Evolutionary conservation across 139 green algal species (phyloP).

Genomic region (Edaphochlamys debaryana): DNA sequence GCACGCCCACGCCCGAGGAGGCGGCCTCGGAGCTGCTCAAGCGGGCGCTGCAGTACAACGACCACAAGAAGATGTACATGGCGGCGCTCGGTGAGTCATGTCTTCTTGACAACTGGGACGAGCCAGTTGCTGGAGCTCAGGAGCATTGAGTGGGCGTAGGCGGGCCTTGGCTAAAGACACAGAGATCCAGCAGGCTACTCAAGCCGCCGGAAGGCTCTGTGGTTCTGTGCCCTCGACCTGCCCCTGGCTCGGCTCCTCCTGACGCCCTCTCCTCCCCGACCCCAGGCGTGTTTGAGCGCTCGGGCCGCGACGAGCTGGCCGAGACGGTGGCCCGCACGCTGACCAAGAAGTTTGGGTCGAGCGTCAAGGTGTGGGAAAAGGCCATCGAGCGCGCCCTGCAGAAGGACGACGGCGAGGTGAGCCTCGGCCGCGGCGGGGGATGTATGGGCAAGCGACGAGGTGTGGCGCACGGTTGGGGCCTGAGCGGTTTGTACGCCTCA

Average conservation of each 20-base stretch:
- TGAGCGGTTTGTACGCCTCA: too few relatives aligned
- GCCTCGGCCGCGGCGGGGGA: background rate
- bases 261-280: too few relatives aligned
- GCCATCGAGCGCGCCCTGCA: constrained; percentile 68
- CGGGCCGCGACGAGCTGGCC: constrained; percentile 58
- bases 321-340: constrained; percentile 76
- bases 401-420: constrained; percentile 33
- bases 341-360: constrained; percentile 86
- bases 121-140: too few relatives aligned
- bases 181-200: too few relatives aligned
- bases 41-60: constrained; percentile 76
- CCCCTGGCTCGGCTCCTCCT: too few relatives aligned
- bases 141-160: too few relatives aligned
- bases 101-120: too few relatives aligned
- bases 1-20: constrained; percentile 75
- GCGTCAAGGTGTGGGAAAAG: constrained; percentile 88
- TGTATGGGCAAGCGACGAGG: background rate
- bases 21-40: constrained; percentile 83
- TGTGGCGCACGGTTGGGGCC: too few relatives aligned
- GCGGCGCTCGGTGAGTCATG: constrained; percentile 37
- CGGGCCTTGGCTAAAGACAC: too few relatives aligned
- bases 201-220: too few relatives aligned
- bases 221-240: too few relatives aligned
- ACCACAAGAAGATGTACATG: constrained; percentile 87
- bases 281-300: constrained; percentile 62